Base-by-base conservation (phyloP, 306 rosid species). In the Lathyrus tuberosus region DNA sequence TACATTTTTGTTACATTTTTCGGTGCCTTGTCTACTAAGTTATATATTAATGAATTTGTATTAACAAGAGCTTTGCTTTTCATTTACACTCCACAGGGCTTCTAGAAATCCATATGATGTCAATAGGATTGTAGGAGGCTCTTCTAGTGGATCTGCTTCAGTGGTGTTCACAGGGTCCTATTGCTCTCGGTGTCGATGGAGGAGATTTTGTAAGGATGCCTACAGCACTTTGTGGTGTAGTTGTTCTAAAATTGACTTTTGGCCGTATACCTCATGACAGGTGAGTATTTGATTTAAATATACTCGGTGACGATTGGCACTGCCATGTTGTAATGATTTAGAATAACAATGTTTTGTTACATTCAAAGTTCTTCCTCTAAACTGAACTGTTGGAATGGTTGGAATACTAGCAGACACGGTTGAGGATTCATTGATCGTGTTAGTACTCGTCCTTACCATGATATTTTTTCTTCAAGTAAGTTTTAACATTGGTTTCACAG, bases 171-270 rank as follows among this genome's bases (percentile, higher is more conserved):
- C 98, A 51, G 96, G 98, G 58, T 82, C 98, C 96, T 49, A 90
- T 83, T 59, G 85, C 98, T 59, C 87, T 93, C 41, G 98, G 98
- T 70, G 98, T 93, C 58, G 98, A 93, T 35, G 96, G 98, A 17
- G 98, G 96, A 93, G 98, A 96, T 56, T 93, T 96, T 64, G 96
- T 90, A 72, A 78, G 98, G 69, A 80, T 93, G 84, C 98, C 96
- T 26, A 96, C 98, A 51, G 83, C 98, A 62, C 91, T 93, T 63
- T 93, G 98, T 68, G 98, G 96, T 57, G 88, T 90, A 15, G 80
- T 88, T 46, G 98, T 96, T 75, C 80, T 93, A 15, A 90, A 93
- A 79, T 96, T 96, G 31, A 93, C 93, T n/a, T 93, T 90, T 66
- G 86, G 77, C 2, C 93, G 98, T 40, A 75, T 88, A 65, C 85